Conservation (phyloP, 331 rosid species). For the Malus hybrid region DNA sequence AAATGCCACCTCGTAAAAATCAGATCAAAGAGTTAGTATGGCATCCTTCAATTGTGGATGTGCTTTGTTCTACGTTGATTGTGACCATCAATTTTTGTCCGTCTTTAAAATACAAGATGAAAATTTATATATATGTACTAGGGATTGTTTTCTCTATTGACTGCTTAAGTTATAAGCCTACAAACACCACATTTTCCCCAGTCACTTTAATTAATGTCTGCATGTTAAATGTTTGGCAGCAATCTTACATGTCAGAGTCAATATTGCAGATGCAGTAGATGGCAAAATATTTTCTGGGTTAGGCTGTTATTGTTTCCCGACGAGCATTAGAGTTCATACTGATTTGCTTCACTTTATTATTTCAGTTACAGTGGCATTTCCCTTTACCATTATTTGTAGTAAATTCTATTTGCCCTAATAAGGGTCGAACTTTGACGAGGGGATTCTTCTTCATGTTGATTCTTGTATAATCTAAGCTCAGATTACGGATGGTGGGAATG, state of each 20-base stretch:
- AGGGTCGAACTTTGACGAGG: not conserved
- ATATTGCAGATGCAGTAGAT: not conserved
- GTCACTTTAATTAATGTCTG: not conserved
- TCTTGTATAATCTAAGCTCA: not conserved
- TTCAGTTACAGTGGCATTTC: not conserved
- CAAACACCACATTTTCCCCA: not conserved
- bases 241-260: not conserved
- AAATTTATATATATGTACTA: not conserved
- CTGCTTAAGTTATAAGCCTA: not conserved
- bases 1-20: conserved; percentile 39
- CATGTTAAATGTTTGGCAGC: no score
- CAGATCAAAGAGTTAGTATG: conserved; percentile 46
- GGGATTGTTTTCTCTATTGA: not conserved
- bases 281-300: not conserved
- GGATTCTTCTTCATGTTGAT: not conserved
- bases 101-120: no score
- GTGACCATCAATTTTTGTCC: not conserved
- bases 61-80: not conserved
- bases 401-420: not conserved
- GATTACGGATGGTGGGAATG: not conserved
- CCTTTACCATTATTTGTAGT: not conserved
- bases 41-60: not conserved
- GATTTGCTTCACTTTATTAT: not conserved
- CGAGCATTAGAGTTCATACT: not conserved
- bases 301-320: not conserved